phyloP scores from a whole-genome alignment of 768 basidiomycete genomes.

The Lactifluus hygrophoroides region DNA sequence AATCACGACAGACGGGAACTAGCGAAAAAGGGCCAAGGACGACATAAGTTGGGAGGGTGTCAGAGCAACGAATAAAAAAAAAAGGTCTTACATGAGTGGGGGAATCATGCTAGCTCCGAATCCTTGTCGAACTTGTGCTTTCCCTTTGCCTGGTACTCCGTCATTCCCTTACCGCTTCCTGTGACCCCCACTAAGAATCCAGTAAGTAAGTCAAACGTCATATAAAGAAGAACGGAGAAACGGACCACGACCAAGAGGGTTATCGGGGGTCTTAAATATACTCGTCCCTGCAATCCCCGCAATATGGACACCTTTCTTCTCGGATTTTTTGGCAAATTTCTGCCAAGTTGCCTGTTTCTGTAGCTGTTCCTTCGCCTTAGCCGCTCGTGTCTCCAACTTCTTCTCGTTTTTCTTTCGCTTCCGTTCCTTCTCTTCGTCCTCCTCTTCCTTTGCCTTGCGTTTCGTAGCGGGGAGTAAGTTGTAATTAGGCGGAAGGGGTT shows the following conservation, averaged over 20 bases:
- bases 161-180: conserved; percentile 18
- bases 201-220: not conserved
- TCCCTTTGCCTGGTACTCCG: conserved; percentile 19
- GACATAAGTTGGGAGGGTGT: conserved; percentile 1
- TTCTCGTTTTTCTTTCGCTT: conserved; percentile 97
- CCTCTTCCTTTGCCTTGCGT: conserved; percentile 68
- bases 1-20: not conserved
- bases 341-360: conserved; percentile 85
- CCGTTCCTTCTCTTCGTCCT: conserved; percentile 79
- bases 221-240: conserved; percentile 23
- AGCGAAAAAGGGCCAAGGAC: not conserved
- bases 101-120: conserved; percentile 7
- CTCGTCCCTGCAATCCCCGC: conserved; percentile 84
- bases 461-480: conserved; percentile 42
- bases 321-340: conserved; percentile 90
- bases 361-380: conserved; percentile 82
- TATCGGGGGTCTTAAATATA: conserved; percentile 92
- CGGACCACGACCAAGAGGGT: conserved; percentile 77
- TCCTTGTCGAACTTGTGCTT: conserved; percentile 18
- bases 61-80: not conserved
- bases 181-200: conserved; percentile 9
- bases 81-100: not conserved
- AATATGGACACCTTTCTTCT: conserved; percentile 88
- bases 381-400: conserved; percentile 73
- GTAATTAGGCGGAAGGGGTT: conserved; percentile 55